Conservation (phyloP, 1,284 basidiomycete genomes). For the Schizophyllum amplum region DNA sequence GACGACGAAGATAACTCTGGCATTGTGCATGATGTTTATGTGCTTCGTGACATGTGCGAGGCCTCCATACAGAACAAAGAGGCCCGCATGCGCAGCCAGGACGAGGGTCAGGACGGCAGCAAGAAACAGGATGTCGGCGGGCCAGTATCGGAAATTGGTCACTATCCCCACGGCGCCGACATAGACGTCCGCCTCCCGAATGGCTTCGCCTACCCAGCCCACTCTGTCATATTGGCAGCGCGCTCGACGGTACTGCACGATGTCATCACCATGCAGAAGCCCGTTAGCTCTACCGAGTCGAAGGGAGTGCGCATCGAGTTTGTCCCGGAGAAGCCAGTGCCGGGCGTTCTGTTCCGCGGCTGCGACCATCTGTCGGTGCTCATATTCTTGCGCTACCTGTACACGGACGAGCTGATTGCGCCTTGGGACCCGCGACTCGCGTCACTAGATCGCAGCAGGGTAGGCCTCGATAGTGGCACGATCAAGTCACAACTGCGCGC, state of each 20-base stretch:
- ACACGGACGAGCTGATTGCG: constrained; percentile 78
- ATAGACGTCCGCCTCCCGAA: constrained; percentile 39
- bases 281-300: constrained; percentile 21
- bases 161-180: constrained; percentile 52
- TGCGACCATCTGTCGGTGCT: constrained; percentile 64
- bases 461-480: constrained; percentile 32
- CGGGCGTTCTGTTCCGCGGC: constrained; percentile 34
- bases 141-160: background rate
- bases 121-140: background rate
- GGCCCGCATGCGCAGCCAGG: constrained; percentile 8
- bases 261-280: constrained; percentile 30
- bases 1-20: constrained; percentile 33
- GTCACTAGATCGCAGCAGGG: constrained; percentile 34
- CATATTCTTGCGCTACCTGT: constrained; percentile 80
- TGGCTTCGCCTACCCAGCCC: constrained; percentile 48
- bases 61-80: constrained; percentile 22
- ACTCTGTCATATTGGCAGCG: constrained; percentile 57
- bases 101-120: constrained; percentile 8
- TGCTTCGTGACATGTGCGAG: constrained; percentile 30
- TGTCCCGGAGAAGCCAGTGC: constrained; percentile 2
- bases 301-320: background rate
- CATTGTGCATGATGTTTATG: constrained; percentile 42
- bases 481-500: constrained; percentile 57
- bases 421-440: constrained; percentile 81
- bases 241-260: constrained; percentile 45